These are phyloP conservation scores for Aspergillus indologenus DNA, from an alignment of 495 filamentous ascomycete genomes.

Conservation along the genomic window DNA sequence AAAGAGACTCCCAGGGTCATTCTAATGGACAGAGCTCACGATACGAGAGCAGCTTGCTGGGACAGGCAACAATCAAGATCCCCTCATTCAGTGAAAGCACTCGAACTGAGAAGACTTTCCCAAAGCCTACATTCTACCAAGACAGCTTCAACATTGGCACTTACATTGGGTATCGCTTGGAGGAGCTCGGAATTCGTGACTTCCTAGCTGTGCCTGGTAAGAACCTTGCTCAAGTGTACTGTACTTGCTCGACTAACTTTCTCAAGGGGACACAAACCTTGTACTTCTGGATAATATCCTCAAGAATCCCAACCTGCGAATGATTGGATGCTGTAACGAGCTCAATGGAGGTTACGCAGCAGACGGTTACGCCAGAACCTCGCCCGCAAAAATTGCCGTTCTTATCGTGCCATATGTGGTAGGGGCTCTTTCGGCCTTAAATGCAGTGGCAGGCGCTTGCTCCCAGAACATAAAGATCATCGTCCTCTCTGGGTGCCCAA, in stretches of 20 bases:
- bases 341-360: conserved; percentile 75
- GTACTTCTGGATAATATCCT: conserved; percentile 58
- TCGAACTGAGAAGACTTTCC: not conserved
- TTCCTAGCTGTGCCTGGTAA: conserved; percentile 16
- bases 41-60: not conserved
- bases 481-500: conserved; percentile 65
- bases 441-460: conserved; percentile 65
- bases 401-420: conserved; percentile 74
- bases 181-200: conserved; percentile 13
- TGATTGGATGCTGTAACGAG: conserved; percentile 75
- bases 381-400: conserved; percentile 58
- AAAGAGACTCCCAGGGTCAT: not conserved
- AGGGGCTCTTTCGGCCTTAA: conserved; percentile 68
- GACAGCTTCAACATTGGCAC: conserved; percentile 3
- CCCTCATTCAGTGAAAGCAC: not conserved
- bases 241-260: not conserved
- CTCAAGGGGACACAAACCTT: conserved; percentile 66
- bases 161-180: conserved; percentile 8
- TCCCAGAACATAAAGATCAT: conserved; percentile 71
- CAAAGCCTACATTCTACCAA: conserved; percentile 2
- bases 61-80: not conserved
- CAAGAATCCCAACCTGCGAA: conserved; percentile 54
- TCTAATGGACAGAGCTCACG: not conserved
- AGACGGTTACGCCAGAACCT: conserved; percentile 69
- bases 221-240: not conserved